phyloP scores from a whole-genome alignment of 371 early-diverging fungal species.

The Mortierella sp. region DNA sequence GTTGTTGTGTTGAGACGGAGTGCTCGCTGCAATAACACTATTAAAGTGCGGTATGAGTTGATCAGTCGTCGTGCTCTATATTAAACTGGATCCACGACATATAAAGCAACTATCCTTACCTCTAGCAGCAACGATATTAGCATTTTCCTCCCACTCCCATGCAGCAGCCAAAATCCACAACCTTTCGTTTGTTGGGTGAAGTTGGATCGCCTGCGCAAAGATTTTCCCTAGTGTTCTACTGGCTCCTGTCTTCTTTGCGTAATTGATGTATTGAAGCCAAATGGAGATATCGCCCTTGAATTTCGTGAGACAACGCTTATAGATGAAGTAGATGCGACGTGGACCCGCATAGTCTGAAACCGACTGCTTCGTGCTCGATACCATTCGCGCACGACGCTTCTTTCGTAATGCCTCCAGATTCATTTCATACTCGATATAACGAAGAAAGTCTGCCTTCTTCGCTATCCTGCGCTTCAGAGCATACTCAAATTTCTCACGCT shows the following conservation, averaged over 20 bases:
- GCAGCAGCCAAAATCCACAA: slow-evolving; percentile 94
- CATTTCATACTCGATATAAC: slow-evolving; percentile 95
- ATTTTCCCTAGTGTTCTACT: slow-evolving; percentile 78
- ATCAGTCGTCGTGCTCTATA: neutral
- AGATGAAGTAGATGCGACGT: slow-evolving; percentile 81
- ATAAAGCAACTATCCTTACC: slow-evolving; percentile 36
- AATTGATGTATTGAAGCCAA: slow-evolving; percentile 95
- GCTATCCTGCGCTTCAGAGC: slow-evolving; percentile 82
- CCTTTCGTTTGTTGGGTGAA: slow-evolving; percentile 82
- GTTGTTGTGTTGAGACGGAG: slow-evolving; percentile 84
- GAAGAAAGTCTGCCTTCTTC: slow-evolving; percentile 84
- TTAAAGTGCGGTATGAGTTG: neutral
- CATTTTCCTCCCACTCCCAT: slow-evolving; percentile 89
- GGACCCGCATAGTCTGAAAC: slow-evolving; percentile 74
- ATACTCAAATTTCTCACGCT: slow-evolving; percentile 91
- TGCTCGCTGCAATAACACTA: slow-evolving; percentile 87
- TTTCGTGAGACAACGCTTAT: slow-evolving; percentile 81
- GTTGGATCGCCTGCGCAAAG: slow-evolving; percentile 80
- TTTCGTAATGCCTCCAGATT: slow-evolving; percentile 88
- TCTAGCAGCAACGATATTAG: slow-evolving; percentile 85
- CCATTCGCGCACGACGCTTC: slow-evolving; percentile 82
- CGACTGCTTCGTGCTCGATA: slow-evolving; percentile 52
- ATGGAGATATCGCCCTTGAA: slow-evolving; percentile 86
- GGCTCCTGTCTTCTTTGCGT: slow-evolving; percentile 70
- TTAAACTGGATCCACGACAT: neutral